A percentile compares a stretch with the other conserved stretches of the same genome.
Conservation (phyloP, 768 basidiomycete species). For the Termitomyces sp. region DNA sequence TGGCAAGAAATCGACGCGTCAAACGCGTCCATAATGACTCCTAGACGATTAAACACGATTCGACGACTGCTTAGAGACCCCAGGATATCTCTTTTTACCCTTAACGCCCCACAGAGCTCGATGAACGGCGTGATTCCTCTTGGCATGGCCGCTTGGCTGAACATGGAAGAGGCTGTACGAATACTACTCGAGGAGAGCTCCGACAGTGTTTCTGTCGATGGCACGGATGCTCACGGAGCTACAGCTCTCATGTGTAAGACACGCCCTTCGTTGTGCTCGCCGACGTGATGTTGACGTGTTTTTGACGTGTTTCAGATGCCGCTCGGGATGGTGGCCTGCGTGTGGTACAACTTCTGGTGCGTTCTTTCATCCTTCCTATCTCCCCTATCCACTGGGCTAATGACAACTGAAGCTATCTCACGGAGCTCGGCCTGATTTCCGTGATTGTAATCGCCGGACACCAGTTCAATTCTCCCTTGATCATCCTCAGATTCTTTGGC, state of each 20-base stretch:
- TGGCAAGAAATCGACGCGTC: constrained; percentile 70
- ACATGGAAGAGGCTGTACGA: constrained; percentile 56
- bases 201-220: constrained; percentile 66
- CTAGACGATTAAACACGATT: constrained; percentile 54
- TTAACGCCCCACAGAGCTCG: constrained; percentile 70
- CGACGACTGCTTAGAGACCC: constrained; percentile 51
- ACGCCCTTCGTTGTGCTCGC: constrained; percentile 8
- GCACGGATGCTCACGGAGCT: constrained; percentile 69
- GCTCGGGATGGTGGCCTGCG: constrained; percentile 68
- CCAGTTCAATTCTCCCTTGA: constrained; percentile 64
- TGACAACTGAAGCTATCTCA: constrained; percentile 47
- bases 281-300: constrained; percentile 15
- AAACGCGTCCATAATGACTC: constrained; percentile 64
- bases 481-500: constrained; percentile 64
- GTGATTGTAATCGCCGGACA: constrained; percentile 69
- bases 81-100: constrained; percentile 60
- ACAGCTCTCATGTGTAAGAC: constrained; percentile 83
- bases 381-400: constrained; percentile 4
- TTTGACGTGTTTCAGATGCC: constrained; percentile 49
- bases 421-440: constrained; percentile 70
- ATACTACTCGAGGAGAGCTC: constrained; percentile 61
- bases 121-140: constrained; percentile 76
- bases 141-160: constrained; percentile 77
- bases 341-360: constrained; percentile 65
- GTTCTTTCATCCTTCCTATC: constrained; percentile 18